Evolutionary conservation across 345 rosid genomes (phyloP).

Genomic region (Hevea brasiliensis): DNA sequence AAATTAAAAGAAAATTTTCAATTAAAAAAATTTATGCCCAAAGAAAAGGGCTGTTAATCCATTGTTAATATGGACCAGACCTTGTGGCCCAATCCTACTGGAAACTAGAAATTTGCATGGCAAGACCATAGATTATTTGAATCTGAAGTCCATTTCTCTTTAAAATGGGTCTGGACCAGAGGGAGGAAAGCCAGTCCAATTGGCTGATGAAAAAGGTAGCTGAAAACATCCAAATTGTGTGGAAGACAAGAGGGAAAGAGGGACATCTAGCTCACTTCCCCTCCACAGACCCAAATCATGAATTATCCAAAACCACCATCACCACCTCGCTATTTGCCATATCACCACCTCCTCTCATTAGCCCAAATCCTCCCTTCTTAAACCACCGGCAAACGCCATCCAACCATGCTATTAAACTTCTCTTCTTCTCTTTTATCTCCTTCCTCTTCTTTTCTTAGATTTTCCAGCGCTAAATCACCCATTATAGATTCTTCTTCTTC

Average conservation of each 20-base stretch:
- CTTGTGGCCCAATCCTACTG: too few species aligned
- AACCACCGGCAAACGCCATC: constrained; percentile 15
- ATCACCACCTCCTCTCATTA: constrained; percentile 20
- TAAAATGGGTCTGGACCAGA: too few species aligned
- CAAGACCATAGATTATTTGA: too few species aligned
- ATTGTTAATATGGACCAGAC: too few species aligned
- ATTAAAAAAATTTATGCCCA: too few species aligned
- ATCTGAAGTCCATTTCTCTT: too few species aligned
- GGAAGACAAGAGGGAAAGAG: constrained; percentile 10
- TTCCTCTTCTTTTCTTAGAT: constrained; percentile 40
- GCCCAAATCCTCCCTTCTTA: constrained; percentile 16
- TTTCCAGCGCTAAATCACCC: constrained; percentile 39
- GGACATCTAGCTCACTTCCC: constrained; percentile 38
- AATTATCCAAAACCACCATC: constrained; percentile 35
- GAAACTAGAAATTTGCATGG: too few species aligned
- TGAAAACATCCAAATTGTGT: background rate
- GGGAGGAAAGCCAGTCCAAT: too few species aligned
- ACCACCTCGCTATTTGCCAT: background rate
- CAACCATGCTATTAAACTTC: constrained; percentile 68
- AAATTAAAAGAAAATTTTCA: too few species aligned
- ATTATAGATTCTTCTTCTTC: constrained; percentile 42
- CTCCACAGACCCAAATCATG: constrained; percentile 54
- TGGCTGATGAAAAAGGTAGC: background rate
- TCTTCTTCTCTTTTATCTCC: constrained; percentile 51
- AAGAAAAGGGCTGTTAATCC: too few species aligned